Conservation (phyloP, 345 rosid genomes). For the Eucalyptus caleyi region DNA sequence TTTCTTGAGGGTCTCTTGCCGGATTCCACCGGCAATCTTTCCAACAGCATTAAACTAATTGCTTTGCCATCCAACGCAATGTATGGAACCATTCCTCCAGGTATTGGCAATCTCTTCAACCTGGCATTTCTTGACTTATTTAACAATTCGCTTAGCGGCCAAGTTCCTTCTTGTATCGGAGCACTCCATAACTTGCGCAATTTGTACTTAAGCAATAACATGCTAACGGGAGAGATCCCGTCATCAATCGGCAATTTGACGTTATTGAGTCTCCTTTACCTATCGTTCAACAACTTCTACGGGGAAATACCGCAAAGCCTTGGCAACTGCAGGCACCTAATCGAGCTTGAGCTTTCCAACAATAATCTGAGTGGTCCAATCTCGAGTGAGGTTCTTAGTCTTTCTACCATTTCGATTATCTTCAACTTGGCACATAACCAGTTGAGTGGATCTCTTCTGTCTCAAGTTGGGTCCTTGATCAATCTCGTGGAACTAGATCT, state of each 20-base stretch:
- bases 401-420: neutral
- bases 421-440: neutral
- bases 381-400: rapidly evolving
- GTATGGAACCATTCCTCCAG: too few relatives aligned
- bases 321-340: neutral
- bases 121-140: rapidly evolving
- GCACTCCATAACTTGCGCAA: too few relatives aligned
- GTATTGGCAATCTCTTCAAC: too few relatives aligned
- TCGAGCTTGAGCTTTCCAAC: neutral
- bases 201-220: too few relatives aligned
- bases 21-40: too few relatives aligned
- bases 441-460: constrained; percentile 4
- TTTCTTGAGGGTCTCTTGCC: too few relatives aligned
- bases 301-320: constrained; percentile 7
- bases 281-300: neutral
- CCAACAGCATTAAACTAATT: rapidly evolving
- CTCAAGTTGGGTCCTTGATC: constrained; percentile 1
- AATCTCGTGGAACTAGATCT: neutral
- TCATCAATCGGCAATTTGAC: neutral
- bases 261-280: neutral
- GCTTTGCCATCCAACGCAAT: rapidly evolving
- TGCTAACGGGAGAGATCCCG: neutral
- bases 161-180: neutral
- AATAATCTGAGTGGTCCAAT: neutral
- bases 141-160: neutral